Evolutionary conservation across 305 asterid species (phyloP), one percentile per base, ranked within the genome.

Genomic region (Solanum hybrid): DNA sequence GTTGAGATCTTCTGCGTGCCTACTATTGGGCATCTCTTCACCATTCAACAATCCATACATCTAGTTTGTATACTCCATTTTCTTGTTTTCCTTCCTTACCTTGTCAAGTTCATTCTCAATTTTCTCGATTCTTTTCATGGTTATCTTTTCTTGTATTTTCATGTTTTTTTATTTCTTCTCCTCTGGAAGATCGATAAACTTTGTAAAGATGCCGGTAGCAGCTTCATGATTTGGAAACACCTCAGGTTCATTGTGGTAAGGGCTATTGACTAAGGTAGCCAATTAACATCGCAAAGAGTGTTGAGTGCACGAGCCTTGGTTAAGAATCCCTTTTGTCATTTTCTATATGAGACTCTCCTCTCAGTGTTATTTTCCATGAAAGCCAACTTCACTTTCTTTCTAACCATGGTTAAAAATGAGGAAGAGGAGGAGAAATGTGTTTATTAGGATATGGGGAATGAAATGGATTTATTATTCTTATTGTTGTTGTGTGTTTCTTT

Each of bases 231-330:
- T 57, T 57, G 69, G n/a, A 20, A 57, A 57, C 11, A 57, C 11
- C 69, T 57, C 2, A 57, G 11, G 5, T 57, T 57, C n/a, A 16
- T 57, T 57, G 11, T 57, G 24, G 24, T 57, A 6, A 18, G 24
- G 69, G 24, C 69, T 57, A 57, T 57, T 20, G 69, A 57, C n/a
- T 20, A 57, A 3, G 10, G 24, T 57, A 57, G 24, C 0, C 24
- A 57, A 94, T 94, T 93, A 1, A 93, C 92, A 9, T 91, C 96
- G 28, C 96, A 93, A 0, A 92, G 94, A 5, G 91, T 91, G 87
- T 91, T 93, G 11, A 95, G 35, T 77, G 95, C 94, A 8, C 64
- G 18, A 13, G 90, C 92, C 36, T 93, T 93, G 83, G 93, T 94
- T 31, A 94, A 79, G n/a, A 67, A 67, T 9, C 12, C 31, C 11